Percentiles rank a stretch among this genome's conserved stretches.
Evolutionary conservation across 148 eudicot genomes (phyloP).

Genomic region (Euryodendron excelsum): DNA sequence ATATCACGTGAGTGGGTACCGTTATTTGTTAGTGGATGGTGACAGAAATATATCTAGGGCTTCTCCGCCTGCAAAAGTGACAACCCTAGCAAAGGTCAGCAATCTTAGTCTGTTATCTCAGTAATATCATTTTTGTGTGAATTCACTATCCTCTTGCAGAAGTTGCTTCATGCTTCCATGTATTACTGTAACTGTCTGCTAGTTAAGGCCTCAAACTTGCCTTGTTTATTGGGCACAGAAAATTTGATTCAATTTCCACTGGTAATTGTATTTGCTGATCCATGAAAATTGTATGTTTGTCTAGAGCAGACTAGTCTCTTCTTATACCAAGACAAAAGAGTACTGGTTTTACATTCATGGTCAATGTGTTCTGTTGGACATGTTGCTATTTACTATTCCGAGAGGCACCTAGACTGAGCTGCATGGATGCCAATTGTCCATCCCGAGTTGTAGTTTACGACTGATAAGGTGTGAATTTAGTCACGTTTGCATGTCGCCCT

Average conservation of each 20-base stretch:
- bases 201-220: constrained; percentile 4
- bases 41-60: constrained; percentile 83
- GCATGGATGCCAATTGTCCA: neutral
- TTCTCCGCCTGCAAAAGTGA: constrained; percentile 82
- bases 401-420: neutral
- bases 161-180: neutral
- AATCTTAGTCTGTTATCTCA: neutral
- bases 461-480: neutral
- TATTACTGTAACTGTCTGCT: neutral
- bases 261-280: neutral
- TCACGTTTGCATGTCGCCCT: too few species aligned
- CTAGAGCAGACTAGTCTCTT: neutral
- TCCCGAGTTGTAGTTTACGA: neutral
- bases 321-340: neutral
- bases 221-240: constrained; percentile 5
- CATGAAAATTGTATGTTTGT: neutral
- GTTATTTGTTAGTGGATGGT: constrained; percentile 82
- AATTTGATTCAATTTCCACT: neutral
- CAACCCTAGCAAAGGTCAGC: constrained; percentile 82
- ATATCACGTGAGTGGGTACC: constrained; percentile 90
- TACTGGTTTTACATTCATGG: neutral
- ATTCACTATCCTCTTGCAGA: neutral
- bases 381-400: constrained; percentile 3
- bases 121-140: neutral
- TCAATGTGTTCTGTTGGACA: neutral